Base-by-base conservation (phyloP, 192 early-diverging fungal species). In the Backusella liffmaniae region DNA sequence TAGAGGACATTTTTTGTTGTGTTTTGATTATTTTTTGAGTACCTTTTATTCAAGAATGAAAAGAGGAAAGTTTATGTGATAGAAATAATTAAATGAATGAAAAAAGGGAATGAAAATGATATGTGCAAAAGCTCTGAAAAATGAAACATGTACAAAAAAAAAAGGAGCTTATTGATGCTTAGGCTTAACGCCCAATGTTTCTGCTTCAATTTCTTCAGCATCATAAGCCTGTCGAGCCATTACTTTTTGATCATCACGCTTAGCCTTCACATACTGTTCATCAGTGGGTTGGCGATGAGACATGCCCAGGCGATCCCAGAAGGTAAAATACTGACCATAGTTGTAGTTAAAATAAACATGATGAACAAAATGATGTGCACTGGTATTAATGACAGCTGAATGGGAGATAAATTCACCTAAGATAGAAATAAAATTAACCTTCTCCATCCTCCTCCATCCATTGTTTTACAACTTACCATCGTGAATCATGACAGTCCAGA, bases 291-390 rank as follows among this genome's bases (percentile, higher is more conserved):
- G 86, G 66, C 93, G 88, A 73, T 93, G 90, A 37, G 92, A 89
- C 12, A 87, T 85, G 72, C 90, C 91, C 15, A 91, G 1, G 36
- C 90, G 89, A 76, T 94, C 96, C 93, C 96, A 99, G n/a, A 99
- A 75, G 13, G 97, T 99, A 23, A 94, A 95, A 83, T 97, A 99
- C 86, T 99, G 98, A 2, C 98, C 98, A 79, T 96, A 99, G 87
- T 99, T 99, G 90, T 98, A 99, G 88, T 98, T 97, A 83, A 99
- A 99, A 85, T 99, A 96, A 59, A 97, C 79, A 77, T 99, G 98
- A 78, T 99, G 98, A 36, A 99, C 90, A n/a, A 95, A 91, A 79
- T 99, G 98, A 79, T 99, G 98, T 9, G 98, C 98, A 3, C 94
- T 91, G 16, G 92, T 90, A 80, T 98, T 98, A 75, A 98, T 88